Base-by-base conservation (phyloP, 352 stramenopile genomes). In the Pythium pyrilobum region DNA sequence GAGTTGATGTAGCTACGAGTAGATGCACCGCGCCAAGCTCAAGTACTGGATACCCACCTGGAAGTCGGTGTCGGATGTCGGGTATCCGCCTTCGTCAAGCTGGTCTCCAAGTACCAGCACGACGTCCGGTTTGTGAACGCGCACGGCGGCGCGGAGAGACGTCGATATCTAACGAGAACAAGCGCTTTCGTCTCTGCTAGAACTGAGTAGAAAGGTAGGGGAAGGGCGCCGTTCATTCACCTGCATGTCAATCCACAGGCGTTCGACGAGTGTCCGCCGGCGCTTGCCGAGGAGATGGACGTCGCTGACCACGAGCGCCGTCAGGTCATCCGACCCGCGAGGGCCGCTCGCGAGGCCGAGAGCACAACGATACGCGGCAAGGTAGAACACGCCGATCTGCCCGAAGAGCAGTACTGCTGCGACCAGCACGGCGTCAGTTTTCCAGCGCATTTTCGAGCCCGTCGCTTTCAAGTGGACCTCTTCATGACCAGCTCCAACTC, bases 221-320 rank as follows among this genome's bases (percentile, higher is more conserved):
- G n/a, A n/a, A n/a, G n/a, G n/a, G n/a, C n/a, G n/a, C n/a, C n/a
- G n/a, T n/a, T 12, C 4, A 58, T 51, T 2, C 21, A 75, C 69
- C 40, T 92, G 82, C 77, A 69, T 87, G 56, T 92, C 82, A 38
- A 85, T 74, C 82, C 82, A 92, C 5, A 71, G 29, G 25, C 77
- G 74, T 57, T 89, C 76, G 23, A 84, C 56, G 48, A 56, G 68
- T 16, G 62, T 69, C 15, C 82, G 77, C 5, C 77, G 64, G 4
- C 82, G 66, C 37, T 88, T 85, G 51, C 82, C 82, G 16, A 92
- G 64, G 34, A 92, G 34, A 53, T 92, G 82, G 5, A 90, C 66
- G 58, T 92, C 82, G 61, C 71, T 81, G 46, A 89, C 65, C 6
- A 89, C 62, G 24, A 92, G 61, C 49, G 74, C 72, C 13, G 59